These are phyloP conservation scores for Tardiomyces blankii DNA, from an alignment of 1,139 yeast genomes.

Conservation along the genomic window DNA sequence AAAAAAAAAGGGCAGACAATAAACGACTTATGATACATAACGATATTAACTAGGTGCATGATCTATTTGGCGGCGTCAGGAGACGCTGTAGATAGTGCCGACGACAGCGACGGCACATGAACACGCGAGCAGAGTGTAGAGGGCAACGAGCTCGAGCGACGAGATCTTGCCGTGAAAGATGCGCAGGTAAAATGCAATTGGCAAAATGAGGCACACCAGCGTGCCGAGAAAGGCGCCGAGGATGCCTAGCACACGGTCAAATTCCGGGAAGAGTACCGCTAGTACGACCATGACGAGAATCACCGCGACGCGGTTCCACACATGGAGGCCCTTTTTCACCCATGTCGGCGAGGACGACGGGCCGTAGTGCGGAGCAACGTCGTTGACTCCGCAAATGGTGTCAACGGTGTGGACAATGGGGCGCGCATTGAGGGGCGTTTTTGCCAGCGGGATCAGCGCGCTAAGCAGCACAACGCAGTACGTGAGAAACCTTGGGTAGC, in stretches of 20 bases:
- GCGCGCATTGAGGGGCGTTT: slow-evolving; percentile 77
- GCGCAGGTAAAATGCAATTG: slow-evolving; percentile 56
- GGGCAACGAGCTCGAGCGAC: slow-evolving; percentile 26
- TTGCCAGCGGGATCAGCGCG: slow-evolving; percentile 77
- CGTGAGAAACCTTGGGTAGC: slow-evolving; percentile 61
- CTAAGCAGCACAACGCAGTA: slow-evolving; percentile 57
- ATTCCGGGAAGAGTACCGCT: slow-evolving; percentile 57
- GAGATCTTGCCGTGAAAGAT: slow-evolving; percentile 42
- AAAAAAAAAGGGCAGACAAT: no score
- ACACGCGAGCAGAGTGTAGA: slow-evolving; percentile 35
- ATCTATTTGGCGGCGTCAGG: not conserved
- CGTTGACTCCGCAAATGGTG: slow-evolving; percentile 28
- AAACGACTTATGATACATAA: no score
- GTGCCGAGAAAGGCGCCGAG: slow-evolving; percentile 77
- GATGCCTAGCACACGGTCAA: slow-evolving; percentile 75
- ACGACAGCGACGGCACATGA: slow-evolving; percentile 19
- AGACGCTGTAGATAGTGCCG: slow-evolving; percentile 22
- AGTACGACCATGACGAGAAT: slow-evolving; percentile 35
- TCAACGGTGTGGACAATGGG: slow-evolving; percentile 73
- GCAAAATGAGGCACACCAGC: slow-evolving; percentile 68
- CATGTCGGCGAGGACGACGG: not conserved
- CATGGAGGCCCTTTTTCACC: slow-evolving; percentile 3
- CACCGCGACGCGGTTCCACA: slow-evolving; percentile 27
- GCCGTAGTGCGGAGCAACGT: slow-evolving; percentile 1
- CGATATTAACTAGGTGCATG: no score